phyloP scores from a whole-genome alignment of 2,329 filamentous ascomycete species.

The Hypoxylon sp. region DNA sequence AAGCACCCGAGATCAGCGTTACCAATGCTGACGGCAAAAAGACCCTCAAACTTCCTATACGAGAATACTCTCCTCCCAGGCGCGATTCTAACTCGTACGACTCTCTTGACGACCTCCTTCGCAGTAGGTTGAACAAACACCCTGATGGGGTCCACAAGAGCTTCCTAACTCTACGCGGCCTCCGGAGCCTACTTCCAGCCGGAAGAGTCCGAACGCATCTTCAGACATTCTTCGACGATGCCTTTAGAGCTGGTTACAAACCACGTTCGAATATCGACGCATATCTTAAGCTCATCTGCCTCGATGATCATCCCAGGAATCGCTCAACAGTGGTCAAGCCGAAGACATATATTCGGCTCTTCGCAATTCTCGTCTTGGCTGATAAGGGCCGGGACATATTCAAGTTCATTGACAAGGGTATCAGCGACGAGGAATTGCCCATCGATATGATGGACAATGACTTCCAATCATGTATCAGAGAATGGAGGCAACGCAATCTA shows the following conservation, averaged over 20 bases:
- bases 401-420: conserved; percentile 21
- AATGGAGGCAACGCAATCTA: background rate
- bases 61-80: background rate
- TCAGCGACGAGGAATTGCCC: conserved; percentile 10
- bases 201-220: conserved; percentile 4
- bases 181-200: background rate
- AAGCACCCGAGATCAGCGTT: background rate
- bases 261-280: background rate
- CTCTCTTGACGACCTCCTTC: conserved; percentile 12
- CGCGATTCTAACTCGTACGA: background rate
- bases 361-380: conserved; percentile 14
- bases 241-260: background rate
- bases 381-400: conserved; percentile 7
- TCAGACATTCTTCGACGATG: background rate
- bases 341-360: conserved; percentile 22
- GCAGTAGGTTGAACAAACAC: background rate
- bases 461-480: background rate
- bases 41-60: background rate
- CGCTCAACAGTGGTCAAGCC: background rate
- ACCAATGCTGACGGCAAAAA: background rate
- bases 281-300: conserved; percentile 16
- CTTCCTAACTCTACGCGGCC: conserved; percentile 8
- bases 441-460: background rate
- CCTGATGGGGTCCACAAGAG: background rate
- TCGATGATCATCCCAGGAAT: background rate